Evolutionary conservation across 179 eudicot genomes (phyloP), one percentile per base, ranked within the genome.

Genomic region (Pouteria campechiana): DNA sequence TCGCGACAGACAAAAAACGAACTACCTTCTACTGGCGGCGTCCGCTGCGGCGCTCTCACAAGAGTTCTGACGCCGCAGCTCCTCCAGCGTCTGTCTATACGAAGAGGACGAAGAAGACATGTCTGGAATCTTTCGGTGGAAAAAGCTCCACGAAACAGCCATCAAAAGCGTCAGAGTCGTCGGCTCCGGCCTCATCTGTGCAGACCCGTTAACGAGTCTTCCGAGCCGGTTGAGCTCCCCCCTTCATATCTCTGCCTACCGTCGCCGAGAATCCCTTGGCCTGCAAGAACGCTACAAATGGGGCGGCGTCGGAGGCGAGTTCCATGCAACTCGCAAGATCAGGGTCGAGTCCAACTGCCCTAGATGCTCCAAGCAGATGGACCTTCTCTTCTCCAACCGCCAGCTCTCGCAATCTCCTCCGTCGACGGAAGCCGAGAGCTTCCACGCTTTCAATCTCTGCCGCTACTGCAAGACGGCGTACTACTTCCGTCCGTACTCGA

Each of bases 291-390:
- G 81, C 60, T 63, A 66, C 16, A 84, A 84, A 57, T 84, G 86
- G 94, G 81, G 72, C 23, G 56, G 38, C 8, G 61, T 61, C 16
- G 64, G 64, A 33, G 33, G 50, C 7, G 50, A 61, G 46, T 59
- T 58, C 42, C 50, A 44, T 30, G 16, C 47, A 25, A 40, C 30
- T 9, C 60, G 81, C 17, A 51, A 62, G 38, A 76, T 89, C 46
- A 86, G 75, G 44, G 97, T 93, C 3, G 74, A 77, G 3, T 78
- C 84, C 6, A 78, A 85, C 15, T 89, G 97, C 60, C 95, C 95
- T 3, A 73, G 93, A 1, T 89, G 97, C 42, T 62, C 81, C 1
- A 85, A 72, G 54, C 83, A 69, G 3, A 74, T 85, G 95, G 79
- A 72, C 42, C 79, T 89, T 25, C 58, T 85, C 17, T 89, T 89